These are phyloP conservation scores for Fraxinus excelsior DNA, from an alignment of 257 asterid genomes.

Conservation along the genomic window DNA sequence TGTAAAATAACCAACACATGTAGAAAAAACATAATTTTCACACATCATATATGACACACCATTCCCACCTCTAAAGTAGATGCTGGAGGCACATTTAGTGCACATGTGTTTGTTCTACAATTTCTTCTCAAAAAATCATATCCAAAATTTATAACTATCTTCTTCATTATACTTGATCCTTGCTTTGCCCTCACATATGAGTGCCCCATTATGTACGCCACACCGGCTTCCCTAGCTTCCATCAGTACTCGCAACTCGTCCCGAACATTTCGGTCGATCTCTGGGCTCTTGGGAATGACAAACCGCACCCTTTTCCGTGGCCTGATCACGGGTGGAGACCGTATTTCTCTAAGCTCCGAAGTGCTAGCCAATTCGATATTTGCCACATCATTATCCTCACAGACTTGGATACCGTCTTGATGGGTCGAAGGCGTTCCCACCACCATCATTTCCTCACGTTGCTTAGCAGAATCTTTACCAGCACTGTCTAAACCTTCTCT, in stretches of 20 bases:
- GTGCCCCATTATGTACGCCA: slow-evolving; percentile 84
- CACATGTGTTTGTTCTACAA: slow-evolving; percentile 63
- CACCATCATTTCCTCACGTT: slow-evolving; percentile 43
- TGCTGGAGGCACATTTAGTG: slow-evolving; percentile 70
- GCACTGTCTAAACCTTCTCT: slow-evolving; percentile 20
- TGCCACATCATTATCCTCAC: slow-evolving; percentile 30
- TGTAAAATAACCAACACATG: background rate
- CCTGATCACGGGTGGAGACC: slow-evolving; percentile 29
- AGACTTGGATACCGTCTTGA: slow-evolving; percentile 40
- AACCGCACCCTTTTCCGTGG: slow-evolving; percentile 66
- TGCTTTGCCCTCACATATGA: slow-evolving; percentile 74
- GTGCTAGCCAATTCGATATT: slow-evolving; percentile 35
- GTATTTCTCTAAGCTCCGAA: slow-evolving; percentile 45
- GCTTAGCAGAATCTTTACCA: slow-evolving; percentile 20
- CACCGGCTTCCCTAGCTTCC: slow-evolving; percentile 86
- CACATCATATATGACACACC: slow-evolving; percentile 64
- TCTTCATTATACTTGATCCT: slow-evolving; percentile 72
- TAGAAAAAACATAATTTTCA: slow-evolving; percentile 8
- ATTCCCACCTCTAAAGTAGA: slow-evolving; percentile 90
- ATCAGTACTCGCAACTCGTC: slow-evolving; percentile 61
- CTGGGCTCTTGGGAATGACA: slow-evolving; percentile 64
- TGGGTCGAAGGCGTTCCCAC: slow-evolving; percentile 69
- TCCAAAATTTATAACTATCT: slow-evolving; percentile 60
- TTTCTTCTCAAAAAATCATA: slow-evolving; percentile 84
- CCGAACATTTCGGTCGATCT: slow-evolving; percentile 40